Conservation (phyloP, 371 early-diverging fungal species). For the Mortierella sp. region DNA sequence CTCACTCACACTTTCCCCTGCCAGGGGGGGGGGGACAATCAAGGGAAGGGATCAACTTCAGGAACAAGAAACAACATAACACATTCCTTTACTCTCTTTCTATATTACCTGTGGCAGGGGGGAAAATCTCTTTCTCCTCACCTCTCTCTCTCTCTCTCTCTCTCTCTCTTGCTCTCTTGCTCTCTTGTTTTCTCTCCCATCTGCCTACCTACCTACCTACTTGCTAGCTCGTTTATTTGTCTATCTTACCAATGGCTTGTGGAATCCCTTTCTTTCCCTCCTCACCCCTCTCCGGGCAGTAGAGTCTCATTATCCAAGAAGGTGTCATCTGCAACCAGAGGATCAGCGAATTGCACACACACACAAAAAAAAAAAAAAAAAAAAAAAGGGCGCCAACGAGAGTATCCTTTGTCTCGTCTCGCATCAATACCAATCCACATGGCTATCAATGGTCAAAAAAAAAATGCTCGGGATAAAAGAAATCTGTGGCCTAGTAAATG, state of each 20-base stretch:
- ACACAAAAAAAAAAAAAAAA: too few relatives aligned
- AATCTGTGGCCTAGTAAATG: too few relatives aligned
- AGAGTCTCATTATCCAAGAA: too few relatives aligned
- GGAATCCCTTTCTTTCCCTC: background rate
- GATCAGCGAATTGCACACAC: too few relatives aligned
- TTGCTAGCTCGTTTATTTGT: background rate
- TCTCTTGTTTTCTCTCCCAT: background rate
- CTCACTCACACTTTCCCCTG: too few relatives aligned
- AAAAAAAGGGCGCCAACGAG: too few relatives aligned
- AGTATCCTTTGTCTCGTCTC: background rate
- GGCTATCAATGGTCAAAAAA: background rate
- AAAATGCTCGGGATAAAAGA: too few relatives aligned
- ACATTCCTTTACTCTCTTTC: background rate
- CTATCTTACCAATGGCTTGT: too few relatives aligned
- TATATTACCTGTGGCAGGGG: background rate
- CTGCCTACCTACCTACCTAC: background rate
- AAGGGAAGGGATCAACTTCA: background rate
- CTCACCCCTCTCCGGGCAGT: background rate
- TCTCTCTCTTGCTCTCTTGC: background rate
- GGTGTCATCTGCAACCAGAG: background rate
- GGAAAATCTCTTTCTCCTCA: background rate
- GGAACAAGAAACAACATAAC: background rate
- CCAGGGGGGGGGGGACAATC: background rate
- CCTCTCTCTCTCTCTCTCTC: constrained; percentile 1
- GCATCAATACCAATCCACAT: background rate